These are phyloP conservation scores for Mycena pura DNA, from an alignment of 768 basidiomycete genomes.

Conservation along the genomic window DNA sequence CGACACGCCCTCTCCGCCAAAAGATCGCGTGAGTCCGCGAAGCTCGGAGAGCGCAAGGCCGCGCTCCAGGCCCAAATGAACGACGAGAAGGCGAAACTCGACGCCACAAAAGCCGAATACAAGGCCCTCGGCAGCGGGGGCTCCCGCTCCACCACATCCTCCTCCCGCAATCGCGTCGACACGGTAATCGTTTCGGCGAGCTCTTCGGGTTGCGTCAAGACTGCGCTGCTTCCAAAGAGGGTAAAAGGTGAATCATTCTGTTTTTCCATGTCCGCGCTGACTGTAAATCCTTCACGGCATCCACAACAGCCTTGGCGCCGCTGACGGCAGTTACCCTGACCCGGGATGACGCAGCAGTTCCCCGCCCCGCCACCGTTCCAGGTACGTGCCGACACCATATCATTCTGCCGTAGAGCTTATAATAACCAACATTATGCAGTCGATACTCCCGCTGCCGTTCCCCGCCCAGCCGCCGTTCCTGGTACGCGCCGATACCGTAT, in stretches of 20 bases:
- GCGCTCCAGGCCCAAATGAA: slow-evolving; percentile 5
- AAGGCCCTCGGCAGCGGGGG: not conserved
- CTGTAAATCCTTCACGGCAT: too few relatives aligned
- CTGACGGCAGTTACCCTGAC: too few relatives aligned
- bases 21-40: not conserved
- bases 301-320: too few relatives aligned
- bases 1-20: not conserved
- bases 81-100: not conserved
- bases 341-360: too few relatives aligned
- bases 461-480: too few relatives aligned
- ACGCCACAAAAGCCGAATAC: not conserved
- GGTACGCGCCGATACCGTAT: too few relatives aligned
- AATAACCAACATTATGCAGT: too few relatives aligned
- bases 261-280: too few relatives aligned
- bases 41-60: not conserved
- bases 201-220: slow-evolving; percentile 8
- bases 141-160: not conserved
- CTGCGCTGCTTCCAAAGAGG: not conserved
- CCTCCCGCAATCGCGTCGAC: not conserved
- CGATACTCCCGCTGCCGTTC: too few relatives aligned
- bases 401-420: too few relatives aligned
- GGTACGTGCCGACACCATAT: too few relatives aligned
- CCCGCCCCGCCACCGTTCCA: too few relatives aligned
- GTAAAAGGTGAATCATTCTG: not conserved
- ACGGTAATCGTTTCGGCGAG: not conserved